A percentile compares a stretch with the other conserved stretches of the same genome.
These are phyloP conservation scores for Orbilia oligospora DNA, from an alignment of 2,329 filamentous ascomycete species.

Conservation along the genomic window DNA sequence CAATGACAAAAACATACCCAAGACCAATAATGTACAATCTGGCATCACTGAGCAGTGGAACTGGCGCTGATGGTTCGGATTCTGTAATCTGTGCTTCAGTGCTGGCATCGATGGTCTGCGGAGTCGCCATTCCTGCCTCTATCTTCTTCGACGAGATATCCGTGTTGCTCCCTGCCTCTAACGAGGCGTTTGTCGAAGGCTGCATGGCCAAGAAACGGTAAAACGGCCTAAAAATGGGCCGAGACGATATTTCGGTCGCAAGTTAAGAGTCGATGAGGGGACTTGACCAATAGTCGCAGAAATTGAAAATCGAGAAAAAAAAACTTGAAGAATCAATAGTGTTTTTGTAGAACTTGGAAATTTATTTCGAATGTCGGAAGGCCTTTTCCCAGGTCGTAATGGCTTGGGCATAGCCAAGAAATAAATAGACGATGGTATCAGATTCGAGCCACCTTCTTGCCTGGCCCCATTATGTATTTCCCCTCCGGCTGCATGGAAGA, in stretches of 20 bases:
- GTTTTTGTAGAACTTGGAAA: neutral
- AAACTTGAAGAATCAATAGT: neutral
- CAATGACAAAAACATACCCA: constrained; percentile 42
- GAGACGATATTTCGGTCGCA: constrained; percentile 12
- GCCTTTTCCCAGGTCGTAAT: neutral
- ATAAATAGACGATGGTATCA: constrained; percentile 27
- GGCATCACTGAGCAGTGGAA: constrained; percentile 40
- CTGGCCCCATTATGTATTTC: constrained; percentile 16
- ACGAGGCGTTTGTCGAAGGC: constrained; percentile 52
- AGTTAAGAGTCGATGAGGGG: neutral
- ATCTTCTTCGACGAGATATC: constrained; percentile 37
- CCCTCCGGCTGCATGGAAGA: constrained; percentile 23
- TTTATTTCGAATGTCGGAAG: constrained; percentile 3
- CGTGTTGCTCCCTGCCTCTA: constrained; percentile 51
- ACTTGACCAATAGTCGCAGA: neutral
- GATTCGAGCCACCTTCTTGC: constrained; percentile 20
- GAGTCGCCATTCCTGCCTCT: constrained; percentile 38
- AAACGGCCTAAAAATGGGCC: constrained; percentile 25
- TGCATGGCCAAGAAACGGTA: constrained; percentile 40
- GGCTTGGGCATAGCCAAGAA: constrained; percentile 22
- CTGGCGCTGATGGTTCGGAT: constrained; percentile 2
- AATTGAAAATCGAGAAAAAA: neutral
- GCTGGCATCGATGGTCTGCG: constrained; percentile 35
- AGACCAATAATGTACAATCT: constrained; percentile 49
- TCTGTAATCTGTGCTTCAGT: constrained; percentile 28